These are phyloP conservation scores for Tricladium varicosporioides DNA, from an alignment of 2,329 filamentous ascomycete species.

Conservation along the genomic window DNA sequence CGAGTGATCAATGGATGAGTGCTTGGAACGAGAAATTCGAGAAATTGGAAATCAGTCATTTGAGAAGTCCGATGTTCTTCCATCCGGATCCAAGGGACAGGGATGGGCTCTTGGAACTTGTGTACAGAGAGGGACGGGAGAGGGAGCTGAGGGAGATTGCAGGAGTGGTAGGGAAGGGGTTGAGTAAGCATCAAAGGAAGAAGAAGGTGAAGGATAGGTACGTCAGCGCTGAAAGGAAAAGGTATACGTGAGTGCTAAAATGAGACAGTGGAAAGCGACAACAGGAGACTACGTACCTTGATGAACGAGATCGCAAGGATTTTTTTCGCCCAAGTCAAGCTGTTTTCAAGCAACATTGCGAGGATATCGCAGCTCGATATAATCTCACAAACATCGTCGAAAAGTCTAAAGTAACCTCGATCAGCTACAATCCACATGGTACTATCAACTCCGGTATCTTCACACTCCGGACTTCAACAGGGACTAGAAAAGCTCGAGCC, in stretches of 20 bases:
- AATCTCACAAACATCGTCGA: slow-evolving; percentile 55
- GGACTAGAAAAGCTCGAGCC: slow-evolving; percentile 53
- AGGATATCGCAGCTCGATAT: slow-evolving; percentile 56
- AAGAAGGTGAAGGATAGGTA: slow-evolving; percentile 47
- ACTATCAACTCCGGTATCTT: slow-evolving; percentile 54
- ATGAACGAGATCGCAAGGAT: slow-evolving; percentile 66
- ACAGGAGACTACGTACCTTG: slow-evolving; percentile 40
- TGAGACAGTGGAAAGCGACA: slow-evolving; percentile 35
- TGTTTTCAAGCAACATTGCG: slow-evolving; percentile 62
- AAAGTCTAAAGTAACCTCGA: slow-evolving; percentile 44
- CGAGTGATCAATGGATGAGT: slow-evolving; percentile 62
- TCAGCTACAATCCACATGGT: slow-evolving; percentile 18
- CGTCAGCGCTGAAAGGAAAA: slow-evolving; percentile 29
- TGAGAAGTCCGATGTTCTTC: slow-evolving; percentile 81
- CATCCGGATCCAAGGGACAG: slow-evolving; percentile 75
- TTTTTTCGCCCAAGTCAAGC: slow-evolving; percentile 64
- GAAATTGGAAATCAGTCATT: slow-evolving; percentile 65
- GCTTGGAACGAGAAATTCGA: slow-evolving; percentile 70
- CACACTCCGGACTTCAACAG: slow-evolving; percentile 56
- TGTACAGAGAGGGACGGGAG: slow-evolving; percentile 56
- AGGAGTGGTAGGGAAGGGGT: slow-evolving; percentile 74
- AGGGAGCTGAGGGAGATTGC: slow-evolving; percentile 67
- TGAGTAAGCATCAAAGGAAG: slow-evolving; percentile 79
- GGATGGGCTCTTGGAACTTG: slow-evolving; percentile 69
- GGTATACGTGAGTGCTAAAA: too few species aligned